These are phyloP conservation scores for Tremellales sp. DNA, from an alignment of 1,284 basidiomycete genomes.

Conservation along the genomic window DNA sequence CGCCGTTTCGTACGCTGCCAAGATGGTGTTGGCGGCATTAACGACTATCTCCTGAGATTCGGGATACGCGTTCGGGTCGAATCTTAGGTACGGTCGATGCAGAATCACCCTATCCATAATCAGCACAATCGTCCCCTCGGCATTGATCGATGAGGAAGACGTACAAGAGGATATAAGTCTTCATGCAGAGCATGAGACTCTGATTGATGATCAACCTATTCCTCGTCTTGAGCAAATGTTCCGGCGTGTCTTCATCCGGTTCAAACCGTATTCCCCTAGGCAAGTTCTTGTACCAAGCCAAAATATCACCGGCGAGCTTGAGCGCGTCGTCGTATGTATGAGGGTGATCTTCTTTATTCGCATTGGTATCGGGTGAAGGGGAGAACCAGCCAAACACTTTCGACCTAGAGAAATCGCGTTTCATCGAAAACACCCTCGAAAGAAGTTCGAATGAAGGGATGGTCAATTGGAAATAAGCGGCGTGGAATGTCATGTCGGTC, in stretches of 20 bases:
- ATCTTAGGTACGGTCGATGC: conserved; percentile 46
- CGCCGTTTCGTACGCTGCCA: conserved; percentile 39
- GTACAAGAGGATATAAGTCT: conserved; percentile 46
- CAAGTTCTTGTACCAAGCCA: conserved; percentile 41
- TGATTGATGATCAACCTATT: conserved; percentile 34
- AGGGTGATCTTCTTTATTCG: conserved; percentile 9
- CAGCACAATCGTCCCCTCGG: not conserved
- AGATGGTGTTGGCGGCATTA: conserved; percentile 39
- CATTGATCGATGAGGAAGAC: conserved; percentile 9
- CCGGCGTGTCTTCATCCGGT: conserved; percentile 29
- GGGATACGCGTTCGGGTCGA: conserved; percentile 45
- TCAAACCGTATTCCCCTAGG: conserved; percentile 43
- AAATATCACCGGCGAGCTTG: conserved; percentile 42
- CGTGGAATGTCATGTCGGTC: conserved; percentile 43
- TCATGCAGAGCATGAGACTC: conserved; percentile 41
- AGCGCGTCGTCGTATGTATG: conserved; percentile 46
- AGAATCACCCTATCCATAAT: conserved; percentile 34
- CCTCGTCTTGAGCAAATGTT: conserved; percentile 18
- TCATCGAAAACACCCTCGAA: conserved; percentile 42
- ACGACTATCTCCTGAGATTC: conserved; percentile 42
- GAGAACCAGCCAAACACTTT: conserved; percentile 44
- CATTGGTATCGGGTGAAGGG: conserved; percentile 13
- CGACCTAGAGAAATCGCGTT: conserved; percentile 32
- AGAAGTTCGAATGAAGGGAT: conserved; percentile 45
- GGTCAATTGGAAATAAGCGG: conserved; percentile 45